Base-by-base conservation (phyloP, 331 rosid species). In the Rhamnella rubrinervis region DNA sequence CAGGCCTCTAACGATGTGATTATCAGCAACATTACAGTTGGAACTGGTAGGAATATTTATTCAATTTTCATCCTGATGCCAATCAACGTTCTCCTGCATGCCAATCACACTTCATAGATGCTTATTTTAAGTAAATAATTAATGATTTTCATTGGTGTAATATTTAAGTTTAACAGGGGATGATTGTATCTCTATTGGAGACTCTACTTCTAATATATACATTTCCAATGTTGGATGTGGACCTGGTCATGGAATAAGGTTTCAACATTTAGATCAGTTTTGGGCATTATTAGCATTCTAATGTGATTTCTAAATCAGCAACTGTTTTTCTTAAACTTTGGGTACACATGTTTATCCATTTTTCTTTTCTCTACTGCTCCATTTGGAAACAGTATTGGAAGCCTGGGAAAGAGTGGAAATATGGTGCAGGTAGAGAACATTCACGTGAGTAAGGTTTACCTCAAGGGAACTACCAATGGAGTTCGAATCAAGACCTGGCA, bases 401-500 rank as follows among this genome's bases (percentile, higher is more conserved):
- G 83, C 79, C 25, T 74, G 61, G 75, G 85, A 25, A 74, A 52
- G 58, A 44, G 68, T 6, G 81, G 81, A 16, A 84, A 75, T 60
- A 65, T 55, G 26, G 81, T 76, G 31, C 66, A 77, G 62, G 81
- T 83, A 23, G 73, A 76, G 69, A 73, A 76, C 64, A 66, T 76
- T 61, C 64, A 52, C 39, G 80, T 73, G 19, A 83, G 82, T 31
- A 46, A 61, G 13, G 78, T 76, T 57, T 60, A 63, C 58, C 74
- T 83, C 56, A 62, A 66, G 6, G 70, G 73, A 53, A 80, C 81
- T n/a, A 70, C 79, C 39, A 80, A 77, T 28, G 80, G 80, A 78
- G 80, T 80, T 65, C 77, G 82, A 61, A 81, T 81, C 71, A 81
- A 81, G 71, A 75, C 86, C 26, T 81, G 80, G 82, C 84, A 78